phyloP scores from a whole-genome alignment of 2,329 filamentous ascomycete genomes.

The Colletotrichum tabaci region DNA sequence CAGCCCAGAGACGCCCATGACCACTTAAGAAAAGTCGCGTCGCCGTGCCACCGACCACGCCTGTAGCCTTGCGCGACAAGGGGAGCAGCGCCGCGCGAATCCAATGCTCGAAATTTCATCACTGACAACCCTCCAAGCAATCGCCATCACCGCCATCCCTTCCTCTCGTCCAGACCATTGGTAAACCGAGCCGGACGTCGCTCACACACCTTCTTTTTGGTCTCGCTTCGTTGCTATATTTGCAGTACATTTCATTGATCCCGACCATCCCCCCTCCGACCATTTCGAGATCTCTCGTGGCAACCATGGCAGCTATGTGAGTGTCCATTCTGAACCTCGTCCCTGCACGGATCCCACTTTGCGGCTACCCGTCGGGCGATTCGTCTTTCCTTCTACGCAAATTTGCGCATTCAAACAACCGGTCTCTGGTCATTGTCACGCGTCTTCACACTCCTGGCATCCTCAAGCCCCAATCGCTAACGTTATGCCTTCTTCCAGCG shows the following conservation, averaged over 20 bases:
- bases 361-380: neutral
- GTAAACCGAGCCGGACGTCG: slow-evolving; percentile 19
- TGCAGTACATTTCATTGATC: slow-evolving; percentile 1
- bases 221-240: neutral
- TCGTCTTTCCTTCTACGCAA: slow-evolving; percentile 22
- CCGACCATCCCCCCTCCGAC: neutral
- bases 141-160: slow-evolving; percentile 24
- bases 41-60: slow-evolving; percentile 34
- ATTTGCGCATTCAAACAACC: slow-evolving; percentile 49
- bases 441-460: neutral
- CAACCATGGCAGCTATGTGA: slow-evolving; percentile 43
- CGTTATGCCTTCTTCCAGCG: slow-evolving; percentile 60
- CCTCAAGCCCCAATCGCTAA: slow-evolving; percentile 13
- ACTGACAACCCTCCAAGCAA: slow-evolving; percentile 21
- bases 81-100: slow-evolving; percentile 27
- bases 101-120: slow-evolving; percentile 40
- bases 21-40: slow-evolving; percentile 43
- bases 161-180: slow-evolving; percentile 3
- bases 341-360: slow-evolving; percentile 8
- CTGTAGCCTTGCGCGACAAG: slow-evolving; percentile 39
- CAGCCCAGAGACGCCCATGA: neutral
- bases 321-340: slow-evolving; percentile 7
- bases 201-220: neutral
- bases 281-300: slow-evolving; percentile 12
- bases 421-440: neutral